Conservation (phyloP, 208 protist genomes). For the Leishmania turanica region DNA sequence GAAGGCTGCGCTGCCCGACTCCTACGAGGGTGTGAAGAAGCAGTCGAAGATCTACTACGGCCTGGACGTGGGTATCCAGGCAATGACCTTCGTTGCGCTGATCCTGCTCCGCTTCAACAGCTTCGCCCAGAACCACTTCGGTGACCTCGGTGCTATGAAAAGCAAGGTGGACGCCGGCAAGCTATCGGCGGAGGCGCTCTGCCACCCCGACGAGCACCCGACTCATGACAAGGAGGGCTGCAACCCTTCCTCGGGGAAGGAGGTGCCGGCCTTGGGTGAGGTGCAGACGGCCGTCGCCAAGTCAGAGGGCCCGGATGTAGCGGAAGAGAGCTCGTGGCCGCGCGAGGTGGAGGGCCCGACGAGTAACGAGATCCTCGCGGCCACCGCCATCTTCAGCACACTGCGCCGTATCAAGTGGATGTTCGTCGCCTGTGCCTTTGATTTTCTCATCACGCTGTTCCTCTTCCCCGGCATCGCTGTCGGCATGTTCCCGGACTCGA, state of each 20-base stretch:
- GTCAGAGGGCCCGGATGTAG: background rate
- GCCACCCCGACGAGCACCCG: conserved; percentile 8
- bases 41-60: conserved; percentile 65
- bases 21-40: conserved; percentile 38
- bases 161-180: conserved; percentile 27
- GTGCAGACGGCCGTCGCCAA: background rate
- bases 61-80: conserved; percentile 45
- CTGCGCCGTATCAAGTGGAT: conserved; percentile 39
- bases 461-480: conserved; percentile 60
- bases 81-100: conserved; percentile 37
- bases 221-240: background rate
- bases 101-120: conserved; percentile 46
- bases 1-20: conserved; percentile 42
- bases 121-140: conserved; percentile 46
- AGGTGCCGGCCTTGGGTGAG: background rate
- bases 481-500: conserved; percentile 42
- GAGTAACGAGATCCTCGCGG: conserved; percentile 21
- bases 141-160: conserved; percentile 22
- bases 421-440: conserved; percentile 40
- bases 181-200: background rate
- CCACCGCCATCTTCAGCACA: conserved; percentile 24
- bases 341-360: conserved; percentile 9
- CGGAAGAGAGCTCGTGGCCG: background rate
- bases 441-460: conserved; percentile 63
- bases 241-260: background rate